Evolutionary conservation across 495 filamentous ascomycete genomes (phyloP).

Genomic region (Neohortaea acidophila): DNA sequence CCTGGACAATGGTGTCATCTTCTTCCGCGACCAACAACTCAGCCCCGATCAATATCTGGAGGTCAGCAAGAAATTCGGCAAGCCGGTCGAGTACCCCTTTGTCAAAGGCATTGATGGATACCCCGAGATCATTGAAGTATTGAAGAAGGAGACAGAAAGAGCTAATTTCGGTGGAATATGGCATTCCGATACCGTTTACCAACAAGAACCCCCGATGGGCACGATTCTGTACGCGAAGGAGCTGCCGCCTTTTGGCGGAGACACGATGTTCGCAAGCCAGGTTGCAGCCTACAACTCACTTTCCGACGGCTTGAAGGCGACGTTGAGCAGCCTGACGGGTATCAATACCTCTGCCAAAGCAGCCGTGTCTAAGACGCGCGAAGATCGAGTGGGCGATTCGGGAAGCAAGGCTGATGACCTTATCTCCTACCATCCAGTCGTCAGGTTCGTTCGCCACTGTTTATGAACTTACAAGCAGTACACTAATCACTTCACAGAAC

Average conservation of each 20-base stretch:
- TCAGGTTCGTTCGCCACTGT: too few species aligned
- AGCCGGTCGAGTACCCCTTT: constrained; percentile 10
- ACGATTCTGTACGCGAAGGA: constrained; percentile 23
- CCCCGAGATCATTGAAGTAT: constrained; percentile 17
- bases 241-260: constrained; percentile 22
- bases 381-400: constrained; percentile 14
- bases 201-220: constrained; percentile 23
- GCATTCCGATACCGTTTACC: constrained; percentile 25
- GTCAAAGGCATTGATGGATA: constrained; percentile 9
- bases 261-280: constrained; percentile 24
- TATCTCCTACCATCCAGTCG: constrained; percentile 23
- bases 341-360: constrained; percentile 13
- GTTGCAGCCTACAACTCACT: constrained; percentile 20
- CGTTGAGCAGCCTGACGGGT: constrained; percentile 2
- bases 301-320: constrained; percentile 8
- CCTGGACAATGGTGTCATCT: constrained; percentile 30
- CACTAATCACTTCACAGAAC: too few species aligned
- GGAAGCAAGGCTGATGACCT: constrained; percentile 17
- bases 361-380: constrained; percentile 10
- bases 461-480: too few species aligned
- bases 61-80: constrained; percentile 14
- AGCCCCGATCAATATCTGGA: constrained; percentile 6
- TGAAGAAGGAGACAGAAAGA: constrained; percentile 9
- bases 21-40: constrained; percentile 32
- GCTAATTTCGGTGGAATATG: constrained; percentile 19